Percentiles rank a stretch among this genome's conserved stretches.
Evolutionary conservation across 2,329 filamentous ascomycete genomes (phyloP).

Genomic region (Fusarium staphyleae): DNA sequence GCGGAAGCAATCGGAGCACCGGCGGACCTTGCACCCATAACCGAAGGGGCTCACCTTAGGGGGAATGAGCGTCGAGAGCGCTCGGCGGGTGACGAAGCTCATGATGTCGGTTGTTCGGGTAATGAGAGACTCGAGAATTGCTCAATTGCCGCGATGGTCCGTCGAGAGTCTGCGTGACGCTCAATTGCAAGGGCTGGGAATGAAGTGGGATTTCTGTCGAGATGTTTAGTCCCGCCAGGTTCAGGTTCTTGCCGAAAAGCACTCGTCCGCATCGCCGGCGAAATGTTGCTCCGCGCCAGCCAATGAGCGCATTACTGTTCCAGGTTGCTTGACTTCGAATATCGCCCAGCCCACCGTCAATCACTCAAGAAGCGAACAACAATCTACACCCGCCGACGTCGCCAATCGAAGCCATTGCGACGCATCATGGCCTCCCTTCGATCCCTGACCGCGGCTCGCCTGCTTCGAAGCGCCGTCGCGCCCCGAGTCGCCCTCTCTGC

Average conservation of each 20-base stretch:
- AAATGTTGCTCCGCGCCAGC: conserved; percentile 52
- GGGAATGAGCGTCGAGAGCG: conserved; percentile 97
- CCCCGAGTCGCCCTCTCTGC: conserved; percentile 50
- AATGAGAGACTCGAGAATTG: conserved; percentile 37
- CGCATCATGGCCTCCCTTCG: conserved; percentile 71
- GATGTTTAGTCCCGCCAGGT: conserved; percentile 39
- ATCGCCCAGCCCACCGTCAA: conserved; percentile 42
- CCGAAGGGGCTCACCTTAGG: conserved; percentile 78
- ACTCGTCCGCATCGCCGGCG: conserved; percentile 51
- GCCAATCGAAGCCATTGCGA: conserved; percentile 39
- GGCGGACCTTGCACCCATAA: conserved; percentile 36
- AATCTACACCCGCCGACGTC: conserved; percentile 8
- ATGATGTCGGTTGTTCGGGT: conserved; percentile 65
- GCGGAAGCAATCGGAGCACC: conserved; percentile 43
- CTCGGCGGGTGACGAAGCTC: conserved; percentile 91
- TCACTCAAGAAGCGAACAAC: conserved; percentile 27
- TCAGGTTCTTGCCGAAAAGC: conserved; percentile 55
- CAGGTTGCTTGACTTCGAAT: conserved; percentile 40
- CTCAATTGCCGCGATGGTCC: conserved; percentile 43
- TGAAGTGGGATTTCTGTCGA: conserved; percentile 39
- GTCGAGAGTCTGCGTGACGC: conserved; percentile 44
- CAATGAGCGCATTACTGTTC: conserved; percentile 51
- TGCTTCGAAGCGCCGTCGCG: conserved; percentile 57
- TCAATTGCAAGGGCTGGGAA: conserved; percentile 46
- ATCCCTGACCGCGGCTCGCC: conserved; percentile 58